Conservation (phyloP, 2,329 filamentous ascomycete species). For the Cadophora sp. region DNA sequence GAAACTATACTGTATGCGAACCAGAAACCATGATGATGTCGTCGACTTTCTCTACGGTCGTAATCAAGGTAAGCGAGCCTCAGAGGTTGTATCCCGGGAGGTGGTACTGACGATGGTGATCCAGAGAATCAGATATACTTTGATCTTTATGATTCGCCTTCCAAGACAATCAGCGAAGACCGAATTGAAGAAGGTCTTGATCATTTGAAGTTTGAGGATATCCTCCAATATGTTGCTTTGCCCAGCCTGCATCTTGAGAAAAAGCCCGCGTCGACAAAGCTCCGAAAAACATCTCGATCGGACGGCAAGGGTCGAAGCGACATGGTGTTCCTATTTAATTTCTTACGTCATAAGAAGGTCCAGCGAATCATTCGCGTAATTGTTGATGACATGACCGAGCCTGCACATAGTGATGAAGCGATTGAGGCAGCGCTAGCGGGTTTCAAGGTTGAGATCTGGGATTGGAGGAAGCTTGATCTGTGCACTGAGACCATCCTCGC, state of each 20-base stretch:
- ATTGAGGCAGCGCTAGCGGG: constrained; percentile 41
- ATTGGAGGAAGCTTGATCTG: constrained; percentile 45
- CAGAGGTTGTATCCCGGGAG: neutral
- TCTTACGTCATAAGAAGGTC: constrained; percentile 41
- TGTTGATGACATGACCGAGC: constrained; percentile 39
- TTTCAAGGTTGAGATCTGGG: constrained; percentile 42
- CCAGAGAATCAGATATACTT: constrained; percentile 41
- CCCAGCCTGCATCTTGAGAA: constrained; percentile 28
- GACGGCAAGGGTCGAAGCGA: constrained; percentile 33
- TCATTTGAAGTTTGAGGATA: constrained; percentile 40
- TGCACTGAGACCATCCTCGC: constrained; percentile 39
- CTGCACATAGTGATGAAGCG: constrained; percentile 43
- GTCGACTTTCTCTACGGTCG: constrained; percentile 42
- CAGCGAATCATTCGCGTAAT: constrained; percentile 43
- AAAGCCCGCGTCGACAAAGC: constrained; percentile 19
- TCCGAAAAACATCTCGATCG: constrained; percentile 8
- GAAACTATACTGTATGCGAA: constrained; percentile 41
- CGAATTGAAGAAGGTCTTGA: constrained; percentile 29
- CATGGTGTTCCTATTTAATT: constrained; percentile 42
- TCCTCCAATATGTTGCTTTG: constrained; percentile 43
- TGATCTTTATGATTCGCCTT: constrained; percentile 34
- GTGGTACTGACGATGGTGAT: constrained; percentile 2
- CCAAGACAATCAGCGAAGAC: constrained; percentile 25
- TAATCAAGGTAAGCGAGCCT: constrained; percentile 21
- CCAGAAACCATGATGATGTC: constrained; percentile 34